These are phyloP conservation scores for Salix purpurea DNA, from an alignment of 345 rosid genomes.

Conservation along the genomic window DNA sequence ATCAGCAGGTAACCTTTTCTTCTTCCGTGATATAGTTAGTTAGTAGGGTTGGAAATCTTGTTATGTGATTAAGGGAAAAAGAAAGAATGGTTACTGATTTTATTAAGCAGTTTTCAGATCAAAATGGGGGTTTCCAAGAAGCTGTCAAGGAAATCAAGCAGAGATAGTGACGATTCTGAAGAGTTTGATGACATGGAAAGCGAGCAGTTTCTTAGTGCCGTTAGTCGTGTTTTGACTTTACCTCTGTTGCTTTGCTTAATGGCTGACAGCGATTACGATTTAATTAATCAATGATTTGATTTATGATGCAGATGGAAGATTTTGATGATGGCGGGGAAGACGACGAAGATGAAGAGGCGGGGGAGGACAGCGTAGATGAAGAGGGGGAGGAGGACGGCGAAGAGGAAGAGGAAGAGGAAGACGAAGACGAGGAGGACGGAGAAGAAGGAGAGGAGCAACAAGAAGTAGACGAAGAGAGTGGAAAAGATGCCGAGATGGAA, in stretches of 20 bases:
- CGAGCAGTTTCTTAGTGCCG: not conserved
- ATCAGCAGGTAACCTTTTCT: too few species aligned
- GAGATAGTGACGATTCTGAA: not conserved
- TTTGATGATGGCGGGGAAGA: not conserved
- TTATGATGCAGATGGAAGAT: not conserved
- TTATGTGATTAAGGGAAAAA: too few species aligned
- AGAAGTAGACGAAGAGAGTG: not conserved
- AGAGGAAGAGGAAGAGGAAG: not conserved
- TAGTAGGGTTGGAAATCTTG: too few species aligned
- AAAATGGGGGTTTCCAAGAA: not conserved
- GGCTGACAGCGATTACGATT: not conserved
- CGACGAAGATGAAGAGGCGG: not conserved
- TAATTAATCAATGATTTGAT: not conserved
- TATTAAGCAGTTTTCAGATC: not conserved
- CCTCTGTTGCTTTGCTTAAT: too few species aligned
- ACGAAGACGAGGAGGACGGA: not conserved
- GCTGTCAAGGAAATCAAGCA: not conserved
- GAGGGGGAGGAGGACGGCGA: not conserved
- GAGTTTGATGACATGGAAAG: not conserved
- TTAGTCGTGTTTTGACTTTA: not conserved
- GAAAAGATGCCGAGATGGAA: constrained; percentile 59
- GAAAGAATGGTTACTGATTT: too few species aligned
- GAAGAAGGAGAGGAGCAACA: not conserved
- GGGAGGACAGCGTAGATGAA: not conserved
- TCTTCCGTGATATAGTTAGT: too few species aligned